Evolutionary conservation across 2,329 filamentous ascomycete genomes (phyloP).

Genomic region (Elsinoe batatas): DNA sequence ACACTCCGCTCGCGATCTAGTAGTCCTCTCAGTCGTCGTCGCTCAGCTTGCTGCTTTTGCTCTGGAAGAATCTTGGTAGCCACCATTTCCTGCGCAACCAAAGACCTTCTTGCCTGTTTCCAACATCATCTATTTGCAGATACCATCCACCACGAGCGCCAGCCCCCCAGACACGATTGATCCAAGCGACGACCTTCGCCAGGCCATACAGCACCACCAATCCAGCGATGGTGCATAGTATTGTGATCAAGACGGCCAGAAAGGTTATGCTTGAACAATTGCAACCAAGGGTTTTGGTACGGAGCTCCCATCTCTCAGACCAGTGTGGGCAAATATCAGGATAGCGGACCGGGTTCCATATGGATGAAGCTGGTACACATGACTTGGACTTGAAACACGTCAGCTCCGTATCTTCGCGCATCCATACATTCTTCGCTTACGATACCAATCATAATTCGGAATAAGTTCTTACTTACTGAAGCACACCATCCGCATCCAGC

Average conservation of each 20-base stretch:
- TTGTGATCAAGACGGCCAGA: slow-evolving; percentile 34
- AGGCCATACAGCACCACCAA: slow-evolving; percentile 28
- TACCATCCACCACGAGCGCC: slow-evolving; percentile 22
- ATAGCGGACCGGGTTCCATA: slow-evolving; percentile 32
- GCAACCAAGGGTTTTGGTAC: slow-evolving; percentile 36
- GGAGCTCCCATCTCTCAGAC: slow-evolving; percentile 37
- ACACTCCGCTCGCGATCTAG: background rate
- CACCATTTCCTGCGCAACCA: slow-evolving; percentile 11
- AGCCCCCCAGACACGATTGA: slow-evolving; percentile 22
- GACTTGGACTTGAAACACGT: slow-evolving; percentile 27
- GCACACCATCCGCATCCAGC: slow-evolving; percentile 37
- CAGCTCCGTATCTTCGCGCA: background rate
- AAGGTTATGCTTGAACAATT: slow-evolving; percentile 39
- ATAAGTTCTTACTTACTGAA: slow-evolving; percentile 24
- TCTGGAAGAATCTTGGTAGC: background rate
- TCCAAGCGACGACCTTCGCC: slow-evolving; percentile 13
- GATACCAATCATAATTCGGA: background rate
- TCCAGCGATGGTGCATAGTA: slow-evolving; percentile 33
- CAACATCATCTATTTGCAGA: slow-evolving; percentile 24
- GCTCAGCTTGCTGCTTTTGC: background rate
- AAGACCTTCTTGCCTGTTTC: slow-evolving; percentile 9
- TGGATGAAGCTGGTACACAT: slow-evolving; percentile 33
- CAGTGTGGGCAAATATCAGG: slow-evolving; percentile 26
- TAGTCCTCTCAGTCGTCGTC: background rate
- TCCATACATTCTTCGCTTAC: background rate